Evolutionary conservation across 306 rosid genomes (phyloP), one percentile per base, ranked within the genome.

Genomic region (Notholithocarpus densiflorus): DNA sequence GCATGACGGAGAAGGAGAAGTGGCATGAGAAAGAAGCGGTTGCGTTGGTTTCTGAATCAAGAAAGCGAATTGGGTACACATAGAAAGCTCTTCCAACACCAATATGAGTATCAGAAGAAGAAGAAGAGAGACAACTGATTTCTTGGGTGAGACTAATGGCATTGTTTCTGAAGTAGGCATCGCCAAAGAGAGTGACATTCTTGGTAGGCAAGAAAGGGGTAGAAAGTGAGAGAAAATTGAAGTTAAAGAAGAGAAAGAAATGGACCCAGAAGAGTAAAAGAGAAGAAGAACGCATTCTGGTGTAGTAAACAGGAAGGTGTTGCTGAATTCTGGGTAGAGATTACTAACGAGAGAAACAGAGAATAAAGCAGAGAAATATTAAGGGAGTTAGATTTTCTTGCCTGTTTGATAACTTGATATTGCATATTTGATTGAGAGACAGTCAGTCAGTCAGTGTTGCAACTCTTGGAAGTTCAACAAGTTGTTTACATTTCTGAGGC

Each of bases 131-230:
- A 66, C 96, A 94, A 15, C 76, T 6, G 79, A 53, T 84, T 61
- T 86, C 85, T 59, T 85, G 88, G 68, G 98, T 87, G 75, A 94
- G 98, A 29, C 79, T 57, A 34, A 94, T 87, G 81, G 91, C 73
- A 52, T 75, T 78, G 80, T 87, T 79, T 18, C 70, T 60, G 86
- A 86, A 82, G 57, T 71, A 85, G 31, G 98, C 97, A 56, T 94
- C 97, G 10, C 93, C 93, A 9, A 73, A 88, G 86, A 94, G 91
- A 43, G 97, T 92, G 68, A 94, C 56, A 72, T 89, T 90, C 20
- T 80, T 69, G 5, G 81, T 74, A 11, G 86, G 84, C 64, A 48
- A 78, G 81, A 74, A 76, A 75, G 89, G 72, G 77, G 34, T 5
- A 18, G 91, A 81, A 26, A 53, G 73, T 3, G 85, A 72, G 23